Evolutionary conservation across 23 red algal genomes (phyloP).

Genomic region (Cyanidioschyzon merolae): DNA sequence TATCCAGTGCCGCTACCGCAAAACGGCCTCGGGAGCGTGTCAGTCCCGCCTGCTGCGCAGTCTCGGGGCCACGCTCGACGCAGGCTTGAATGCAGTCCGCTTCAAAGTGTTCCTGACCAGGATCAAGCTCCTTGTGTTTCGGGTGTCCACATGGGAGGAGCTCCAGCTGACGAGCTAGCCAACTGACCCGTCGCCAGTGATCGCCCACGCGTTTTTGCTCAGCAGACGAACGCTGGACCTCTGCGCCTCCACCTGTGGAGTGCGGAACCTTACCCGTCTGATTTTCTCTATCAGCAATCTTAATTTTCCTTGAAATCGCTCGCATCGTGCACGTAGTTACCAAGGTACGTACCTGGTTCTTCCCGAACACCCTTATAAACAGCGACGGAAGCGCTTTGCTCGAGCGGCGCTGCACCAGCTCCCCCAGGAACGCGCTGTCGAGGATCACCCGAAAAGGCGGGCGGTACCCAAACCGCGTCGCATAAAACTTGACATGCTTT

Average conservation of each 20-base stretch:
- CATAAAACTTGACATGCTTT: not conserved
- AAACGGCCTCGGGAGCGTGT: not conserved
- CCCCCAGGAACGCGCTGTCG: not conserved
- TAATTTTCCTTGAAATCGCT: not conserved
- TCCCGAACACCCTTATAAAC: not conserved
- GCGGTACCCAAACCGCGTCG: not conserved
- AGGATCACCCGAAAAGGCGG: not conserved
- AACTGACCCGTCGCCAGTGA: not conserved
- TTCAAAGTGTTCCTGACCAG: not conserved
- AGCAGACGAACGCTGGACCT: not conserved
- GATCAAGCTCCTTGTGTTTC: not conserved
- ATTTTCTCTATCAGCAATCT: not conserved
- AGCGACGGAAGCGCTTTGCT: not conserved
- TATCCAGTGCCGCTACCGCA: not conserved
- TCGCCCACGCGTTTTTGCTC: not conserved
- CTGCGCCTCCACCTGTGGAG: too few relatives aligned
- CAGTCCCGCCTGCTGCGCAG: not conserved
- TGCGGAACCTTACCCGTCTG: not conserved
- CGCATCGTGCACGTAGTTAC: not conserved
- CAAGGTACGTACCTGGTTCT: not conserved
- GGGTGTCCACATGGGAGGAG: not conserved
- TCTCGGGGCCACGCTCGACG: not conserved
- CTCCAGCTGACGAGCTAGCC: not conserved
- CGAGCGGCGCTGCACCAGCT: not conserved
- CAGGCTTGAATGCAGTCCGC: not conserved